Percentiles rank a stretch among this genome's conserved stretches.
These are phyloP conservation scores for Fomitopsis palustris DNA, from an alignment of 1,284 basidiomycete genomes.

Conservation along the genomic window DNA sequence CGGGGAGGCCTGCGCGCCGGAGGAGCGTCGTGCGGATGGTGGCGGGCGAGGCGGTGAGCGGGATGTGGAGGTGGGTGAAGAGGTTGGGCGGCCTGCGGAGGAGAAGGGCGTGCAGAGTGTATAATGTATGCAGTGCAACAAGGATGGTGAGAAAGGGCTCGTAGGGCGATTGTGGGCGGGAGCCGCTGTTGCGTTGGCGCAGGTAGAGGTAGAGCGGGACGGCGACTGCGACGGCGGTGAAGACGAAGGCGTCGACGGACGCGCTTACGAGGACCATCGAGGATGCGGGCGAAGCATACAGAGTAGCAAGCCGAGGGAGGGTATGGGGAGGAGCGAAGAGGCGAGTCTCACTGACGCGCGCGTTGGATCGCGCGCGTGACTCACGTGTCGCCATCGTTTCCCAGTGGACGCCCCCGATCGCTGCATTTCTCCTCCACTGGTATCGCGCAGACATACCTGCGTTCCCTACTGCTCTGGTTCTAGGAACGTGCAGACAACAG, in stretches of 20 bases:
- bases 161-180: constrained; percentile 10
- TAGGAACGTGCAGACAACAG: too few relatives aligned
- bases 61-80: constrained; percentile 51
- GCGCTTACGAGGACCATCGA: constrained; percentile 25
- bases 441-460: too few relatives aligned
- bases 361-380: too few relatives aligned
- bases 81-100: constrained; percentile 56
- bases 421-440: too few relatives aligned
- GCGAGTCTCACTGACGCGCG: too few relatives aligned
- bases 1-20: constrained; percentile 29
- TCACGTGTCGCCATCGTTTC: too few relatives aligned
- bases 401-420: too few relatives aligned
- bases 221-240: constrained; percentile 20
- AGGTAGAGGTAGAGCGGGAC: constrained; percentile 17
- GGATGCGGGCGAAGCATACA: not conserved
- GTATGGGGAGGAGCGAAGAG: too few relatives aligned
- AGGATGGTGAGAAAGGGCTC: constrained; percentile 29
- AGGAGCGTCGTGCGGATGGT: constrained; percentile 45
- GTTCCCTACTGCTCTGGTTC: too few relatives aligned
- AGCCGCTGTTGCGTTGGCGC: constrained; percentile 11
- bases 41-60: constrained; percentile 51
- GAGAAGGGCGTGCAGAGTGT: constrained; percentile 45
- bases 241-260: constrained; percentile 26
- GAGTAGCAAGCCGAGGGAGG: too few relatives aligned
- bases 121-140: constrained; percentile 54